Evolutionary conservation across 2,329 filamentous ascomycete genomes (phyloP), one percentile per base, ranked within the genome.

Genomic region (Trichoderma polysporum): DNA sequence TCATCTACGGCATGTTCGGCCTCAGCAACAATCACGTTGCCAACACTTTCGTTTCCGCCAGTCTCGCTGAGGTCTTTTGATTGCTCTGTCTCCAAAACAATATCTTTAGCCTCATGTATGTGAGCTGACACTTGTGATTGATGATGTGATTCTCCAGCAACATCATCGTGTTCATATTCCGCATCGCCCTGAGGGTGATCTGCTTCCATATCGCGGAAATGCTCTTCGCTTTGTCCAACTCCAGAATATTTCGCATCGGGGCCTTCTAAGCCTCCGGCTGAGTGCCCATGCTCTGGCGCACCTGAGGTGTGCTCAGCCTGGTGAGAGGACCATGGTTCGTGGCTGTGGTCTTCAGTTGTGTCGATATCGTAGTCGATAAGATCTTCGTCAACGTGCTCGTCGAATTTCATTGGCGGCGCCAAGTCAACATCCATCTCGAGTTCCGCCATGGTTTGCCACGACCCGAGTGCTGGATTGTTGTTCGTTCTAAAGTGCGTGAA

Each of bases 301-400:
- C 37, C 49, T 22, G 58, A 61, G n/a, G 13, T 15, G 49, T 57
- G 39, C 37, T 59, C 66, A 22, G 66, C 63, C 9, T 47, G 49
- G 31, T 68, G 62, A n/a, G 63, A 50, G 10, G 63, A n/a, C 57
- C 31, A 60, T 13, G 22, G 50, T 7, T 53, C 41, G 27, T 66
- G 56, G 6, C 49, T 61, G 25, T 67, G 69, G 10, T 70, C 66
- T 35, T 73, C 73, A 2, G 68, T 66, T 25, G 69, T 61, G 49
- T 76, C 79, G 60, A 74, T 77, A 33, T 80, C 79, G 47, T 79
- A 80, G 66, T 78, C 75, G 58, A 80, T 78, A 27, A 79, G 69
- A 65, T 80, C 79, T 15, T 79, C 74, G 45, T 78, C 75, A 8
- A 69, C 66, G 27, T 70, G 71, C 5, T 58, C 64, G 25, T 73